Evolutionary conservation across 106 monocot genomes (phyloP).

Genomic region (Dendrobium chrysotoxum): DNA sequence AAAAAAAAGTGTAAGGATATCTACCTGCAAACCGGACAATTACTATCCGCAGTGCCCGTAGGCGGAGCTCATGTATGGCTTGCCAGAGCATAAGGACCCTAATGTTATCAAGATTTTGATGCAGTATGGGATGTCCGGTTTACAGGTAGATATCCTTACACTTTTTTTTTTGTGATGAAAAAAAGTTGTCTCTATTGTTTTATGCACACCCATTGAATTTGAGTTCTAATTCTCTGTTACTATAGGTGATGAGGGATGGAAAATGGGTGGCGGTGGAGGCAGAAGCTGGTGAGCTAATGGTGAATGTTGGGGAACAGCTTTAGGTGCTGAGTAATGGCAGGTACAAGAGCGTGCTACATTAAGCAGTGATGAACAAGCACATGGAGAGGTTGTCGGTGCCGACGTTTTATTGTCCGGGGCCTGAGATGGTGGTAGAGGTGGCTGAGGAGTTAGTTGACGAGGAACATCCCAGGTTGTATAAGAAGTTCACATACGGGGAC

Average conservation of each 20-base stretch:
- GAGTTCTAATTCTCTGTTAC: no score
- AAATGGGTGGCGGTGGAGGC: conserved; percentile 35
- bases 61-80: conserved; percentile 62
- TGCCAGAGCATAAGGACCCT: conserved; percentile 65
- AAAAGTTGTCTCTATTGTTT: no score
- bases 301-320: conserved; percentile 43
- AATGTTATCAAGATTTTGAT: conserved; percentile 38
- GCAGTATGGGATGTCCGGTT: conserved; percentile 30
- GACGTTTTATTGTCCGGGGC: conserved; percentile 16
- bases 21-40: no score
- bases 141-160: conserved; percentile 38
- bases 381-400: conserved; percentile 19
- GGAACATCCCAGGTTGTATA: neutral
- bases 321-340: conserved; percentile 16
- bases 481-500: conserved; percentile 13
- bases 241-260: conserved; percentile 6
- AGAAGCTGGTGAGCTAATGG: conserved; percentile 17
- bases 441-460: neutral
- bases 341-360: no score
- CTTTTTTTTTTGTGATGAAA: no score
- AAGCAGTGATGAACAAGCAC: conserved; percentile 1
- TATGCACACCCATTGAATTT: no score
- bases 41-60: conserved; percentile 79
- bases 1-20: no score
- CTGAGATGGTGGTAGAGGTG: conserved; percentile 7